Conservation (phyloP, 306 rosid genomes). For the Gastrolobium villosum region DNA sequence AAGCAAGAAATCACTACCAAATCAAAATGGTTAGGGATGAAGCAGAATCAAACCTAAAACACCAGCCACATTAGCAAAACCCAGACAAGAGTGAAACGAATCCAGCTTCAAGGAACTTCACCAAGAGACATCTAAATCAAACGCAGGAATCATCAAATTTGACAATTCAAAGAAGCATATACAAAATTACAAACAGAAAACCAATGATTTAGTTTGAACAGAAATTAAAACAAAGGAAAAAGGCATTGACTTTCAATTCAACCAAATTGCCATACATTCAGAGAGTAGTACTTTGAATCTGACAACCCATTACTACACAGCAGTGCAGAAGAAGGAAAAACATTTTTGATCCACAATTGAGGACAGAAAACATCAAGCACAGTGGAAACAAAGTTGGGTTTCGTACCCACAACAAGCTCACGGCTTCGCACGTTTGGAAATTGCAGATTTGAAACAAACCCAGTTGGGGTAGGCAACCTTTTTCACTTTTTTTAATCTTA, state of each 20-base stretch:
- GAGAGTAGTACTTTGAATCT: neutral
- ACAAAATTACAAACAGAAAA: conserved; percentile 13
- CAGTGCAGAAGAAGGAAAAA: conserved; percentile 13
- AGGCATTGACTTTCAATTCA: conserved; percentile 11
- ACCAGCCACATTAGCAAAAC: conserved; percentile 6
- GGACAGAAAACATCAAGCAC: neutral
- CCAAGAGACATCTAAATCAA: conserved; percentile 32
- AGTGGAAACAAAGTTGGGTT: conserved; percentile 3
- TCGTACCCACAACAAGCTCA: conserved; percentile 39
- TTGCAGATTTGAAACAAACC: conserved; percentile 48
- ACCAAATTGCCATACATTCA: conserved; percentile 16
- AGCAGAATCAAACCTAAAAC: conserved; percentile 43
- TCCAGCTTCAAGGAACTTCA: conserved; percentile 14
- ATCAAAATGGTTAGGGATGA: conserved; percentile 32
- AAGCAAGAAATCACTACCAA: neutral
- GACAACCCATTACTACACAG: neutral
- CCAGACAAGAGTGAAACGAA: conserved; percentile 36
- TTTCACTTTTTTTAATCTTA: neutral
- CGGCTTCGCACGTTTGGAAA: conserved; percentile 22
- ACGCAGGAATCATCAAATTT: conserved; percentile 40
- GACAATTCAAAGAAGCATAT: conserved; percentile 25
- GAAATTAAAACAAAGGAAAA: neutral
- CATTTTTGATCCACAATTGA: conserved; percentile 52
- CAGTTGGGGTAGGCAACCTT: neutral
- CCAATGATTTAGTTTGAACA: conserved; percentile 12